Evolutionary conservation across 768 basidiomycete genomes (phyloP), one percentile per base, ranked within the genome.

Genomic region (Butyriboletus loyo): DNA sequence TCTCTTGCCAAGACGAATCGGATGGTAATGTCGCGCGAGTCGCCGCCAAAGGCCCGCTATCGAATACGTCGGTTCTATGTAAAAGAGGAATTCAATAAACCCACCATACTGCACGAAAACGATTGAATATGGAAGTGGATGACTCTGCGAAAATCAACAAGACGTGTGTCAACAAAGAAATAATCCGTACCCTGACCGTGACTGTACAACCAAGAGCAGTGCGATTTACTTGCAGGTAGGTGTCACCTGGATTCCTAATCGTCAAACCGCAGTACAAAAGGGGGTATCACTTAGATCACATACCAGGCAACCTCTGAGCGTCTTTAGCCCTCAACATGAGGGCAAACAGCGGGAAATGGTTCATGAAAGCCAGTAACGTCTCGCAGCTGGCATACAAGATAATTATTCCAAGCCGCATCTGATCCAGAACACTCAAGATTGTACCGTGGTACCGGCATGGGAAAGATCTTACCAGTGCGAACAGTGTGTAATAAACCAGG

Each of bases 301-400:
- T 37, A 88, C 94, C 90, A 52, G 96, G 92, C 8, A 97, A 63
- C 27, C 96, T 77, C 60, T 79, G 77, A 1, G 92, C 85, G 63
- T 96, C 92, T 67, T 98, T 97, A 8, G 84, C 58, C 25, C 91
- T 77, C 28, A 98, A 66, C 79, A 95, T 84, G 27, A 98, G 67
- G 0, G 87, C 87, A 66, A 98, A 98, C 3, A 98, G 73, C 1
- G 96, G 94, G 57, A 97, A 97, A 57, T 92, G 86, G 56, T 97
- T 95, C 77, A 98, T 81, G 57, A 93, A 85, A 0, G 84, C 85
- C 22, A 94, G 73, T 2, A 78, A 68, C 0, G 81, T 82, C 58
- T 89, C 84, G 28, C 93, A 69, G 8, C 66, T 65, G 0, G 84
- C 86, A 58, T 91, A 83, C 2, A 84, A 53, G 1, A 80, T 57